phyloP scores from a whole-genome alignment of 2,329 filamentous ascomycete genomes.

The Thielaviopsis ethacetica region DNA sequence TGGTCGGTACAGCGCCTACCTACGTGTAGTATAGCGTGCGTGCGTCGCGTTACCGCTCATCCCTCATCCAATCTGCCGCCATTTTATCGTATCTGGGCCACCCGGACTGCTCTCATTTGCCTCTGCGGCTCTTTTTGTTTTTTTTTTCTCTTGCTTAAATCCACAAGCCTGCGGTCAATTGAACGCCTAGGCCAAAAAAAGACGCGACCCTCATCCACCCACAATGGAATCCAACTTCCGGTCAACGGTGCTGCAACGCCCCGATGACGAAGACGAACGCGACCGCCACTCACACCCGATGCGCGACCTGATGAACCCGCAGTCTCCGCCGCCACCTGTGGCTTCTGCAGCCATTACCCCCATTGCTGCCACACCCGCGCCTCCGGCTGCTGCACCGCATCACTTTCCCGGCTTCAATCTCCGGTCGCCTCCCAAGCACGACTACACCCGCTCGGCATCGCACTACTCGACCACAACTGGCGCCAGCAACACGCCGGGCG shows the following conservation, averaged over 20 bases:
- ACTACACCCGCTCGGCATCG: slow-evolving; percentile 19
- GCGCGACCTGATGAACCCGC: slow-evolving; percentile 31
- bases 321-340: slow-evolving; percentile 13
- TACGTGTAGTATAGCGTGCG: background rate
- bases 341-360: background rate
- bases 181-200: slow-evolving; percentile 4
- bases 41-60: background rate
- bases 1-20: background rate
- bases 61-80: background rate
- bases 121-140: background rate
- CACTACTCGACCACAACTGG: background rate
- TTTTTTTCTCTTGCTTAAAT: background rate
- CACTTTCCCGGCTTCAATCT: slow-evolving; percentile 30
- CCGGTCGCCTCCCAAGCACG: slow-evolving; percentile 31
- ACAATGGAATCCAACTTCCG: slow-evolving; percentile 32
- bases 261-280: slow-evolving; percentile 24
- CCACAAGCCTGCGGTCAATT: background rate
- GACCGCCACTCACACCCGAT: slow-evolving; percentile 19
- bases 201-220: slow-evolving; percentile 12
- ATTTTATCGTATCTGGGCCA: background rate
- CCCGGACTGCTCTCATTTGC: background rate
- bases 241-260: slow-evolving; percentile 33
- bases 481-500: slow-evolving; percentile 14
- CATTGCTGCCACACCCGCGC: background rate
- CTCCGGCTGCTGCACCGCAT: slow-evolving; percentile 17